Conservation (phyloP, 352 stramenopile species). For the Plasmopara halstedii region DNA sequence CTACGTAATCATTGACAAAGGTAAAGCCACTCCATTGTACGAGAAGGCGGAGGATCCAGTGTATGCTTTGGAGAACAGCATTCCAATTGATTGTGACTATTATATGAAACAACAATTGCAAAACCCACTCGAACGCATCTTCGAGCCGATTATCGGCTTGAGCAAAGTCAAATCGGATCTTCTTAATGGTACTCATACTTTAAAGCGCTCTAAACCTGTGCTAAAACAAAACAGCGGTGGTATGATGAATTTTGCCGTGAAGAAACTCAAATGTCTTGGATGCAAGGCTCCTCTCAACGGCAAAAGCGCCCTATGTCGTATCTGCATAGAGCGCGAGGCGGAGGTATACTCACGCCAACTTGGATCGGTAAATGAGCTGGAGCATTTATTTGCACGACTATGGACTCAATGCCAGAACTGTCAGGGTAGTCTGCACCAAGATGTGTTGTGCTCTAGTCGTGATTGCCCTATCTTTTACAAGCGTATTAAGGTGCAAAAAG, state of each 20-base stretch:
- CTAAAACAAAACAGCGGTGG: constrained; percentile 93
- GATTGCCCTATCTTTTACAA: constrained; percentile 99
- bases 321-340: constrained; percentile 89
- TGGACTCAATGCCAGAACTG: constrained; percentile 99
- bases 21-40: constrained; percentile 93
- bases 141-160: constrained; percentile 96
- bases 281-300: constrained; percentile 93
- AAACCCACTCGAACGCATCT: constrained; percentile 97
- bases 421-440: constrained; percentile 96
- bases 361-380: constrained; percentile 86
- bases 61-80: constrained; percentile 98
- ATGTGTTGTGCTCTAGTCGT: constrained; percentile 93
- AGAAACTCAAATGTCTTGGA: constrained; percentile 96
- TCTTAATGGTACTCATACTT: constrained; percentile 96
- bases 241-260: constrained; percentile 99
- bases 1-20: constrained; percentile 99
- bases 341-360: constrained; percentile 96
- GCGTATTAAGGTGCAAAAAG: constrained; percentile 98
- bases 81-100: constrained; percentile 98
- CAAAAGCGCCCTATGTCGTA: constrained; percentile 88
- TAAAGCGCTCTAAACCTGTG: constrained; percentile 95
- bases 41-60: constrained; percentile 98
- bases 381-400: constrained; percentile 92
- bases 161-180: constrained; percentile 88
- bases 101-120: constrained; percentile 98